Evolutionary conservation across 345 rosid species (phyloP), one percentile per base, ranked within the genome.

Genomic region (Garcia nutans): DNA sequence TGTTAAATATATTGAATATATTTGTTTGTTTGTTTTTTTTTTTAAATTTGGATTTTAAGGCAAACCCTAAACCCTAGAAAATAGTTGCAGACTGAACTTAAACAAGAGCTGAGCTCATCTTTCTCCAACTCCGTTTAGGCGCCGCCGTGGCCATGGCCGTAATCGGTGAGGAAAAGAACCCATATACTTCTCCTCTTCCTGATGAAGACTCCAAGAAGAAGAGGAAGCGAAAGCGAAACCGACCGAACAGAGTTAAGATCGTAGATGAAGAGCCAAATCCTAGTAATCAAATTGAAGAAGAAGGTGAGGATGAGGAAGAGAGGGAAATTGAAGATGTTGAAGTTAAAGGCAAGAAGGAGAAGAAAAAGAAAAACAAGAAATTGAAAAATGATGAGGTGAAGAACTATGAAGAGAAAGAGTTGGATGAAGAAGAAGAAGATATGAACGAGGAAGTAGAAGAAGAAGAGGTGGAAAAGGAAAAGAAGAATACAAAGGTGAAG

Each of bases 171-270:
- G 56, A 67, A 20, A 54, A 54, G 22, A 22, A 17, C 15, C 23
- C 1, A 2, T 1, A 33, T 5, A 8, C 72, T 5, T 22, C 10
- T 41, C 22, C 13, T 16, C 16, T 6, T 41, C 33, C 13, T 16
- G 28, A 37, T 13, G 64, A 64, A 31, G 44, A 26, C 31, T 8
- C 15, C 20, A 66, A 65, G 59, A 74, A 62, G 78, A 76, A 76
- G 61, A 72, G 77, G 66, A 80, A 72, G 45, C 77, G 83, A 24
- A 80, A 76, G 77, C 73, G 83, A 10, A 76, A 41, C 73, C 60
- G 71, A 49, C 41, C 65, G 19, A 74, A 63, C 55, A 61, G 57
- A 28, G 77, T 19, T 65, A n/a, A 15, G 12, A 65, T 26, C 0
- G 67, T 16, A 58, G 74, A 74, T 24, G 74, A 68, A 45, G 49